phyloP scores from a whole-genome alignment of 2,329 filamentous ascomycete species.

The Phialemoniopsis sp. region DNA sequence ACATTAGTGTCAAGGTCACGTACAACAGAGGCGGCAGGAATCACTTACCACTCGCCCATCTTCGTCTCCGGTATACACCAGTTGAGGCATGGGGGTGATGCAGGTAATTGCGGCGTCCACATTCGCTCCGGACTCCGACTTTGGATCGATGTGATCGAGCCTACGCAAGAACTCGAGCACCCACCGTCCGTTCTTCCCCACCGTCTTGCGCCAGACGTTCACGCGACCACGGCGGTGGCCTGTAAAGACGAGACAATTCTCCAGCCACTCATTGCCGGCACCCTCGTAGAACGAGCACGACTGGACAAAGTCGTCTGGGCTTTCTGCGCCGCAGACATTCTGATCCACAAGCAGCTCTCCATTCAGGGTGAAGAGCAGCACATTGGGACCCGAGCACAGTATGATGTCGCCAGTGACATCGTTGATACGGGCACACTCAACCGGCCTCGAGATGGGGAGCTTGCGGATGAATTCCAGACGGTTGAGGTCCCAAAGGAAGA shows the following conservation, averaged over 20 bases:
- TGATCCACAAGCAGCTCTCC: constrained; percentile 79
- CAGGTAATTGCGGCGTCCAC: constrained; percentile 74
- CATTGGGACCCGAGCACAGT: constrained; percentile 70
- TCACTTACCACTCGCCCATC: constrained; percentile 79
- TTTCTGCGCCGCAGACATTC: constrained; percentile 61
- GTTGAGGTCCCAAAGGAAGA: constrained; percentile 93
- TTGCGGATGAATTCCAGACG: constrained; percentile 80
- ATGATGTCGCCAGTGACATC: constrained; percentile 88
- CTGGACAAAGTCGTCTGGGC: constrained; percentile 70
- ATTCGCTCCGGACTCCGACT: constrained; percentile 54
- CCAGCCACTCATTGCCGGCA: constrained; percentile 84
- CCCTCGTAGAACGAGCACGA: constrained; percentile 93
- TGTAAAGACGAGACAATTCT: constrained; percentile 81
- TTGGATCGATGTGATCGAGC: constrained; percentile 74
- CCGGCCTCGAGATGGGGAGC: constrained; percentile 52
- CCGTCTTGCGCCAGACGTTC: constrained; percentile 64
- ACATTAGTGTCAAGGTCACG: constrained; percentile 7
- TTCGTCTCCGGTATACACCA: constrained; percentile 92
- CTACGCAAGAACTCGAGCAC: constrained; percentile 73
- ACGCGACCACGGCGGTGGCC: constrained; percentile 82
- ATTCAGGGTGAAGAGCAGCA: constrained; percentile 83
- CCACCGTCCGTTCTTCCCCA: constrained; percentile 61
- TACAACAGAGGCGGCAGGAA: constrained; percentile 1
- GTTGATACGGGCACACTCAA: constrained; percentile 80
- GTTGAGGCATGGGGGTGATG: constrained; percentile 75